Evolutionary conservation across 2,329 filamentous ascomycete genomes (phyloP), one percentile per base, ranked within the genome.

Genomic region (Delphinella strobiligena): DNA sequence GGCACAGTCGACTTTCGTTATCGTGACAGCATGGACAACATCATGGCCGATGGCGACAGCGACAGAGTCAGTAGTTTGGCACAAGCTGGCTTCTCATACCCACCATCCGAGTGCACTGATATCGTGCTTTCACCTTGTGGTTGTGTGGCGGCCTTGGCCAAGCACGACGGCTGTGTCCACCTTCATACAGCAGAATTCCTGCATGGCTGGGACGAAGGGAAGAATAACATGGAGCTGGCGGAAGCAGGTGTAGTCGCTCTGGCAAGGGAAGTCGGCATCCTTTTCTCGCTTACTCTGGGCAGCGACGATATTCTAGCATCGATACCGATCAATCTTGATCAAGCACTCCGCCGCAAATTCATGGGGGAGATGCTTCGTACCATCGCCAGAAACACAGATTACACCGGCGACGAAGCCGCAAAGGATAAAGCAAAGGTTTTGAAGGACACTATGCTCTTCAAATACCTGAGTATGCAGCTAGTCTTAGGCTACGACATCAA

Each of bases 1-100:
- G 84, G 88, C 9, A 81, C 78, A 0, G 68, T 93, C 3, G 80
- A 91, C 49, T 84, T 89, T 58, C 76, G 84, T 41, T 82, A 93
- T 52, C 74, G 86, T 9, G 69, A 73, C 35, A 82, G 75, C 0
- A 80, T 93, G 72, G 69, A 75, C 4, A 38, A 46, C 7, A 65
- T 88, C 1, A 78, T 75, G 46, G 71, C 73, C 4, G 72, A 80
- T 41, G 69, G 72, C 19, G 80, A 82, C 49, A 61, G 75, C 5
- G 72, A 75, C 32, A 75, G 68, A 34, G 75, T 93, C 22, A 75
- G 73, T 45, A 82, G 76, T 41, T 67, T 93, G 19, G 68, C 79
- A 19, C 84, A 94, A 56, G 77, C 79, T 34, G 86, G 86, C 1
- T 93, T 93, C 58, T 69, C 72, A 5, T 91, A 82, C 53, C 60